Percentiles rank a stretch among this genome's conserved stretches.
Evolutionary conservation across 352 stramenopile species (phyloP).

Genomic region (Phytophthora lateralis): DNA sequence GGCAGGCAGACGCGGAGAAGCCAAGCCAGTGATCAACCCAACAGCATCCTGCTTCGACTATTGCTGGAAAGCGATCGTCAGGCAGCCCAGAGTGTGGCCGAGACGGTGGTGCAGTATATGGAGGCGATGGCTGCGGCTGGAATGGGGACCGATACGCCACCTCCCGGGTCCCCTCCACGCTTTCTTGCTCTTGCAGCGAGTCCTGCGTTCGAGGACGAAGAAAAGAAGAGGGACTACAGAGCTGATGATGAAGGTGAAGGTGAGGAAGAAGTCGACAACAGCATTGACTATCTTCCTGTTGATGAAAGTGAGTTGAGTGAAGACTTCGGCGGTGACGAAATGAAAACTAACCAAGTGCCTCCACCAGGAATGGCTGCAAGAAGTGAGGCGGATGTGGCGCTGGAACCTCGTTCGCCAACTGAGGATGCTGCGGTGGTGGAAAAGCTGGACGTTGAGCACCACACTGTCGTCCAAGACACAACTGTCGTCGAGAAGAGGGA

Average conservation of each 20-base stretch:
- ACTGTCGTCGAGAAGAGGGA: constrained; percentile 11
- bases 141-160: constrained; percentile 19
- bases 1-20: constrained; percentile 1
- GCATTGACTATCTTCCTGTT: constrained; percentile 12
- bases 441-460: constrained; percentile 7
- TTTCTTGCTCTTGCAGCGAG: constrained; percentile 1
- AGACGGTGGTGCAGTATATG: constrained; percentile 17
- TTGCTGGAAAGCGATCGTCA: constrained; percentile 10
- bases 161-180: not conserved
- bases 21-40: constrained; percentile 1
- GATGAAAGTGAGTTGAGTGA: not conserved
- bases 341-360: too few species aligned
- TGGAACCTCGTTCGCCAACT: not conserved
- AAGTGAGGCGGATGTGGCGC: not conserved
- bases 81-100: constrained; percentile 7
- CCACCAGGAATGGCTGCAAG: not conserved
- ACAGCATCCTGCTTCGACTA: constrained; percentile 3
- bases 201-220: constrained; percentile 12
- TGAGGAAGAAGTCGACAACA: constrained; percentile 17
- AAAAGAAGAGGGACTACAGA: constrained; percentile 19
- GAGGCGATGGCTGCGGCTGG: constrained; percentile 22
- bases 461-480: constrained; percentile 12
- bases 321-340: not conserved
- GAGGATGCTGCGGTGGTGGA: not conserved
- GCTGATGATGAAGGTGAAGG: constrained; percentile 24